Conservation (phyloP, 495 filamentous ascomycete species). For the Penicillium steckii region DNA sequence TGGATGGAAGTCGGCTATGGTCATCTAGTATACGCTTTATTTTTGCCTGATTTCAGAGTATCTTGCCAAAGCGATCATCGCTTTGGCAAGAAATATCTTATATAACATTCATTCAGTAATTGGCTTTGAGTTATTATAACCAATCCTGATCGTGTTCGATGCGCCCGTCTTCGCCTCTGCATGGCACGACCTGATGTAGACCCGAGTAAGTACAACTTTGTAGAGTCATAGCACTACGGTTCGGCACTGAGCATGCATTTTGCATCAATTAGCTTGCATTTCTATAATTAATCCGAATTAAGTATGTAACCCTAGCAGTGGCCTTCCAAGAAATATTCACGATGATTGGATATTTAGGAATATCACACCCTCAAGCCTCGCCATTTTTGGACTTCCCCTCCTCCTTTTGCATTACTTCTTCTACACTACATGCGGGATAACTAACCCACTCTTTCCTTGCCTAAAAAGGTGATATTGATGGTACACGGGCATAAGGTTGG, state of each 20-base stretch:
- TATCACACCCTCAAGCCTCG: background rate
- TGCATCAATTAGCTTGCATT: constrained; percentile 12
- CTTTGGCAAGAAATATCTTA: too few relatives aligned
- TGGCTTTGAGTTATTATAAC: background rate
- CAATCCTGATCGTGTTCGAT: background rate
- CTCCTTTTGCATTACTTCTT: background rate
- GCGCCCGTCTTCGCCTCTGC: background rate
- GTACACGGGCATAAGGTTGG: constrained; percentile 10
- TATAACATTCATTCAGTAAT: background rate
- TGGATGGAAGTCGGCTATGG: too few relatives aligned
- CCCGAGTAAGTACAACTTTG: background rate
- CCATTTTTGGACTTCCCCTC: background rate
- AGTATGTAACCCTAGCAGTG: background rate
- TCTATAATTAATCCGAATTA: constrained; percentile 18
- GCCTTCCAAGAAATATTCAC: background rate
- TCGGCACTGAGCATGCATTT: too few relatives aligned
- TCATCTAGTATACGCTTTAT: too few relatives aligned
- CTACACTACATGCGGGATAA: constrained; percentile 13
- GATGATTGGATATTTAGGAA: background rate
- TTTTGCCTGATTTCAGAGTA: too few relatives aligned
- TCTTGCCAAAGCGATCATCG: too few relatives aligned
- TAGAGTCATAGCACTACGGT: too few relatives aligned
- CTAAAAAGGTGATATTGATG: constrained; percentile 13
- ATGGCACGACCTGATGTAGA: background rate
- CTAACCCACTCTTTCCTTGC: constrained; percentile 15